These are phyloP conservation scores for Nematocida parisii DNA, from an alignment of 371 early-diverging fungal species.

Conservation along the genomic window DNA sequence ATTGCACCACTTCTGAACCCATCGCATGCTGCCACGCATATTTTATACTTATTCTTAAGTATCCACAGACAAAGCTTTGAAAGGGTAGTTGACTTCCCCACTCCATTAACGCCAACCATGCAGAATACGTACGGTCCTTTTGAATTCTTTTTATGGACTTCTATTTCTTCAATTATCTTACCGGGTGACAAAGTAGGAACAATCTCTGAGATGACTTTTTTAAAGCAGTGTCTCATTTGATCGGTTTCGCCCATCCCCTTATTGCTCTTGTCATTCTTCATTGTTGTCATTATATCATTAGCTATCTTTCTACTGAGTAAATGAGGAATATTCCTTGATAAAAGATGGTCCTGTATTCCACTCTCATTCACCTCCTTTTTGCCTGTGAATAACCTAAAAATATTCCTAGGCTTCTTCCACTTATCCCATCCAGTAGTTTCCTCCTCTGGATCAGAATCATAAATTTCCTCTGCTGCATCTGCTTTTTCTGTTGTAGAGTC, in stretches of 20 bases:
- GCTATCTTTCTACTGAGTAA: constrained; percentile 57
- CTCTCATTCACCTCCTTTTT: constrained; percentile 59
- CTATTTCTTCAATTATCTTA: constrained; percentile 85
- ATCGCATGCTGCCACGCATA: constrained; percentile 96
- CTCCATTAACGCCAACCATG: constrained; percentile 97
- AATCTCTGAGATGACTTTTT: constrained; percentile 80
- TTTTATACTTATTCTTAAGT: constrained; percentile 81
- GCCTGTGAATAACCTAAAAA: constrained; percentile 58
- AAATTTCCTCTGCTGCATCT: constrained; percentile 33
- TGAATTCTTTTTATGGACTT: constrained; percentile 72
- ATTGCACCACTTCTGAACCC: constrained; percentile 98
- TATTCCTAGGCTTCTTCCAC: constrained; percentile 18
- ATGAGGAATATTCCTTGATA: constrained; percentile 66
- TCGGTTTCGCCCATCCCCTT: constrained; percentile 69
- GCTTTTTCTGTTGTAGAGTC: constrained; percentile 15
- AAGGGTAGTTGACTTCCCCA: constrained; percentile 91
- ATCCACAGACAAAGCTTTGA: constrained; percentile 95
- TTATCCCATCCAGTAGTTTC: constrained; percentile 18
- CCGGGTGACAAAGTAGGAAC: constrained; percentile 74
- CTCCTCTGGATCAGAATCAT: constrained; percentile 37
- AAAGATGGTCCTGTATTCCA: constrained; percentile 62
- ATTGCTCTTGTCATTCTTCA: constrained; percentile 71
- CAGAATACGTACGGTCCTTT: constrained; percentile 76
- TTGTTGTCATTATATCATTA: constrained; percentile 55
- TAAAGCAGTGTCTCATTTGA: constrained; percentile 77